Base-by-base conservation (phyloP, 2,329 filamentous ascomycete species). In the Thelonectria olida region DNA sequence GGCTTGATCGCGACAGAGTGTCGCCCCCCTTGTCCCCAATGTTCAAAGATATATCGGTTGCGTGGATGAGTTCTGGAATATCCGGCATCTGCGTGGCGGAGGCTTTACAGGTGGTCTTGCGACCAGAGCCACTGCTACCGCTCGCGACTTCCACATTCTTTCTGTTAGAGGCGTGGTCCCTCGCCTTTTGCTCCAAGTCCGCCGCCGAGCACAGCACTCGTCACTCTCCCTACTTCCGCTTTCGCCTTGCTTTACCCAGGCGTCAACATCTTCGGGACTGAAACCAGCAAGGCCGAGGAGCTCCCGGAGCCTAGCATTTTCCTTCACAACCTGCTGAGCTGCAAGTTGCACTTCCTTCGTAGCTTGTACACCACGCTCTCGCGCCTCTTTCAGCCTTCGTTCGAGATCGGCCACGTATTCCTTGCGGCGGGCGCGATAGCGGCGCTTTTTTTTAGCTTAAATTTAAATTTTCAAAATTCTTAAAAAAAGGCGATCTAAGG, bases 381-480 rank as follows among this genome's bases (percentile, higher is more conserved):
- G 52, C 52, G 52, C 52, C 15, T 54, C 52, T 45, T 23, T 19
- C 15, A 54, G 27, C 52, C 19, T 54, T 36, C 52, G 22, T 38
- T 54, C 52, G 39, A 54, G 52, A 47, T 54, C 52, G 8, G n/a
- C 15, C 23, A 54, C 52, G 39, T 54, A 54, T 38, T 54, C 52
- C 22, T 54, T 54, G 13, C 52, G 52, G 52, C 52, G 52, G 4
- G 52, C 52, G 9, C 52, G 52, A 20, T 47, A 54, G n/a, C 52
- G 52, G 22, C 52, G 52, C 41, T 54, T 54, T 23, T 54, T 54
- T 25, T 54, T n/a, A n/a, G n/a, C n/a, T n/a, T n/a, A n/a, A n/a
- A n/a, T n/a, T n/a, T n/a, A n/a, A n/a, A n/a, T n/a, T n/a, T n/a
- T n/a, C n/a, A n/a, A n/a, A n/a, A n/a, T n/a, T n/a, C n/a, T n/a